Evolutionary conservation across 2,329 filamentous ascomycete genomes (phyloP), one percentile per base, ranked within the genome.

Genomic region (Stachybotrys echinatus): DNA sequence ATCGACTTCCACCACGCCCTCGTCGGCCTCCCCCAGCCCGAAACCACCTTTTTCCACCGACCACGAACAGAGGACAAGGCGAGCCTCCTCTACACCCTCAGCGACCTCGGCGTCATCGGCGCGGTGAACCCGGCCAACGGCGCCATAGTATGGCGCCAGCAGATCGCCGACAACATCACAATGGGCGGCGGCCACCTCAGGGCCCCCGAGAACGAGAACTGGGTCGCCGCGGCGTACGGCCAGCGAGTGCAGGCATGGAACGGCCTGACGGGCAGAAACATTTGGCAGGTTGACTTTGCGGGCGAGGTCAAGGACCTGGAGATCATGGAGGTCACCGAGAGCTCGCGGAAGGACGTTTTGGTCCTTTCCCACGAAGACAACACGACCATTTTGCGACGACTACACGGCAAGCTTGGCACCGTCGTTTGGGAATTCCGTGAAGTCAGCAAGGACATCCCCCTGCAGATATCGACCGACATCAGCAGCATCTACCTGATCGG

Each of bases 1-100:
- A 82, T 95, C 67, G 94, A 99, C 72, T 97, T 91, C 74, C 92
- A 97, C 72, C 85, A 95, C 73, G 83, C 89, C 56, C 84, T 97
- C 45, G 75, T 99, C 62, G 94, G 94, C 62, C 73, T 89, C 37
- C 91, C 94, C 49, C 87, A 87, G 66, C 76, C 82, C 65, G 83
- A 89, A 55, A 88, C 89, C 53, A 96, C 92, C 59, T 95, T 97
- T 79, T 97, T 97, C 81, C 90, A 96, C 72, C 87, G 85, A 59
- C 92, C 94, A 38, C 80, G 87, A 61, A 79, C 82, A 54, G 82
- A 85, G 58, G 92, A 92, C 54, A 90, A 89, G 68, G 92, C 92
- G 34, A 92, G 89, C 48, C 78, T 99, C 37, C 79, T 99, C 48
- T 99, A 96, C 68, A 95, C 94, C 0, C 74, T 97, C 42, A 95